Conservation (phyloP, 2,329 filamentous ascomycete genomes). For the Fusarium heterosporum region DNA sequence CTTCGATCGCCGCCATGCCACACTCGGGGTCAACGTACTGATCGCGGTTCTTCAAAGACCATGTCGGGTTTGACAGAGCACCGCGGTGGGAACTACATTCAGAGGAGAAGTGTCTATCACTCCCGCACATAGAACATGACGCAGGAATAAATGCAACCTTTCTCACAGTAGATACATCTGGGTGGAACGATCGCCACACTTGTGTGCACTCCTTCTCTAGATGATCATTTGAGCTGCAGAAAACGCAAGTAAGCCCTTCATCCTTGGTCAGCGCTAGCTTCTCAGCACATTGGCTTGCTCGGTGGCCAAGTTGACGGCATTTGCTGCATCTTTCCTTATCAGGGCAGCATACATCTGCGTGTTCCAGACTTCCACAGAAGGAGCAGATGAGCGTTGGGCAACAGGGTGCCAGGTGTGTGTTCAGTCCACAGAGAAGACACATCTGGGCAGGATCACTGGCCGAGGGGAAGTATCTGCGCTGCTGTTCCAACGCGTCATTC, state of each 20-base stretch:
- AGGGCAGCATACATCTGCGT: conserved; percentile 65
- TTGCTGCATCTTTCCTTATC: conserved; percentile 64
- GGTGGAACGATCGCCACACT: conserved; percentile 69
- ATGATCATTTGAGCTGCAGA: conserved; percentile 69
- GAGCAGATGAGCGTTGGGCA: conserved; percentile 63
- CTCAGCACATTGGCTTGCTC: conserved; percentile 62
- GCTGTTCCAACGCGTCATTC: conserved; percentile 54
- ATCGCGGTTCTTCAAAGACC: conserved; percentile 62
- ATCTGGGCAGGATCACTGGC: conserved; percentile 56
- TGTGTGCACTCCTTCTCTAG: conserved; percentile 69
- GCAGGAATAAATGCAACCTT: conserved; percentile 63
- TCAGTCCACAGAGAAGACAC: conserved; percentile 65
- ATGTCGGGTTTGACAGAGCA: conserved; percentile 57
- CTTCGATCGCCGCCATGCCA: conserved; percentile 54
- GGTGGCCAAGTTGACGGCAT: conserved; percentile 73
- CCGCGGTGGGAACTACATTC: conserved; percentile 59
- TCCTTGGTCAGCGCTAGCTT: conserved; percentile 64
- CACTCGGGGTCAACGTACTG: conserved; percentile 63
- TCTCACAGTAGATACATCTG: conserved; percentile 54
- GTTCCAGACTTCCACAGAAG: conserved; percentile 59
- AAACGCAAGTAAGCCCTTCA: conserved; percentile 69
- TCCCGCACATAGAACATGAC: conserved; percentile 69
- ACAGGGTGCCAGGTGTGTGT: conserved; percentile 57
- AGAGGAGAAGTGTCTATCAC: conserved; percentile 65
- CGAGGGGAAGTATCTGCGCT: conserved; percentile 65